A percentile compares a stretch with the other conserved stretches of the same genome.
Evolutionary conservation across 1,284 basidiomycete species (phyloP).

Genomic region (Pseudozyma pruni): DNA sequence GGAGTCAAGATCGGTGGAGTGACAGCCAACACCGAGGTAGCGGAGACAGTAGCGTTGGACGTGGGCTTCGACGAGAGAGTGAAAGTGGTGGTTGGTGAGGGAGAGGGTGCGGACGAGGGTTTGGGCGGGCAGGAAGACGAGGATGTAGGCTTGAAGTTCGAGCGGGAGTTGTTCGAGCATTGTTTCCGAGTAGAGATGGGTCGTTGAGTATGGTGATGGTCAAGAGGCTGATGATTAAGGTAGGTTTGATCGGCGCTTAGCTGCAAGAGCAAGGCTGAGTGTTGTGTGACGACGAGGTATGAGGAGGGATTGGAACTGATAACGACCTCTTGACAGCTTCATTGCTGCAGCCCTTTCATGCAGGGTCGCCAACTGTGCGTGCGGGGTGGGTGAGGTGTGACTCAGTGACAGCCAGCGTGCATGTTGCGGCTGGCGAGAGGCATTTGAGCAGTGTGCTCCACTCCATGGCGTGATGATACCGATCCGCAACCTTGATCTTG

Average conservation of each 20-base stretch:
- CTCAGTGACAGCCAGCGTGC: conserved; percentile 11
- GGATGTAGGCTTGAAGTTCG: conserved; percentile 52
- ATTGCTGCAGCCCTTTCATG: conserved; percentile 11
- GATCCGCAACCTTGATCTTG: not conserved
- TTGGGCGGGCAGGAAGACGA: conserved; percentile 40
- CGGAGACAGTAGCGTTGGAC: conserved; percentile 43
- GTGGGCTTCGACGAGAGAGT: conserved; percentile 42
- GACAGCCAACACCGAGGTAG: conserved; percentile 25
- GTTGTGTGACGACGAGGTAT: no score
- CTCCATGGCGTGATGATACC: not conserved
- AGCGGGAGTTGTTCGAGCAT: conserved; percentile 41
- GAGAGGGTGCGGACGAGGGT: conserved; percentile 40
- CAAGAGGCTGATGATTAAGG: not conserved
- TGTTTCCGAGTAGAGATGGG: not conserved
- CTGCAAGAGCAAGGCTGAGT: no score
- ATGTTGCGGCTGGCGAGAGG: not conserved
- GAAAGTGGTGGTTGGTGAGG: conserved; percentile 46
- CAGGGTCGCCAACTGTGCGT: conserved; percentile 17
- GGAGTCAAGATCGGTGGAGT: conserved; percentile 9
- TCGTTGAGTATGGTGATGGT: not conserved
- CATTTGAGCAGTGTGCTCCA: conserved; percentile 13
- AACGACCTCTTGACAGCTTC: not conserved
- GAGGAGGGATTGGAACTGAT: not conserved
- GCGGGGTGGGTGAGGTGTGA: no score
- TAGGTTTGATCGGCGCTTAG: no score